A percentile compares a stretch with the other conserved stretches of the same genome.
These are phyloP conservation scores for Myxozyma nipponensis DNA, from an alignment of 805 yeast genomes.

Conservation along the genomic window DNA sequence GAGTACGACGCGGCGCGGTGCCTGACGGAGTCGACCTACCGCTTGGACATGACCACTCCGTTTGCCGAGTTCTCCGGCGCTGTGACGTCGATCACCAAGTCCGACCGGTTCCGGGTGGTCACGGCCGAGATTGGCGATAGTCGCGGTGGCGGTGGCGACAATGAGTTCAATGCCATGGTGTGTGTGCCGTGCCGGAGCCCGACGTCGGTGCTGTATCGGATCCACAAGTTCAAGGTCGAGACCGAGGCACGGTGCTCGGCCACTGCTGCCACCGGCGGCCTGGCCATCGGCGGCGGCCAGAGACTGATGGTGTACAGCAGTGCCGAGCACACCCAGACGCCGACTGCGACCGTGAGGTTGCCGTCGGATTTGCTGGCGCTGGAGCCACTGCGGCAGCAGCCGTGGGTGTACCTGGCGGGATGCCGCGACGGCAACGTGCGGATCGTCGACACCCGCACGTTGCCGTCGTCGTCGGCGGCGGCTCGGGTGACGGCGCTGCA, in stretches of 20 bases:
- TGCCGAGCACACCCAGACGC: neutral
- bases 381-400: constrained; percentile 10
- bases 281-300: constrained; percentile 20
- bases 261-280: constrained; percentile 2
- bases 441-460: constrained; percentile 18
- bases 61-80: constrained; percentile 26
- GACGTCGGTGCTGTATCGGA: constrained; percentile 12
- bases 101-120: constrained; percentile 17
- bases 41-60: constrained; percentile 24
- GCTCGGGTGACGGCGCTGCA: too few relatives aligned
- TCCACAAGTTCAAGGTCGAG: constrained; percentile 17
- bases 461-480: constrained; percentile 9
- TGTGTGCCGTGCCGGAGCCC: constrained; percentile 15
- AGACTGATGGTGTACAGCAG: constrained; percentile 8
- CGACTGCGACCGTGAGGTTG: constrained; percentile 1
- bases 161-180: constrained; percentile 21
- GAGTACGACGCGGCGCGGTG: constrained; percentile 14
- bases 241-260: constrained; percentile 23
- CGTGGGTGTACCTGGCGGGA: constrained; percentile 20
- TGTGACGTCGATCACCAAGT: constrained; percentile 16
- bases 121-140: too few relatives aligned
- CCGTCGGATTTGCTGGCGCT: constrained; percentile 20
- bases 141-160: neutral
- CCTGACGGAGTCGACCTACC: constrained; percentile 14
- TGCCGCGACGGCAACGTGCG: constrained; percentile 21